Evolutionary conservation across 2,329 filamentous ascomycete genomes (phyloP).

Genomic region (Paraphaeosphaeria sporulosa): DNA sequence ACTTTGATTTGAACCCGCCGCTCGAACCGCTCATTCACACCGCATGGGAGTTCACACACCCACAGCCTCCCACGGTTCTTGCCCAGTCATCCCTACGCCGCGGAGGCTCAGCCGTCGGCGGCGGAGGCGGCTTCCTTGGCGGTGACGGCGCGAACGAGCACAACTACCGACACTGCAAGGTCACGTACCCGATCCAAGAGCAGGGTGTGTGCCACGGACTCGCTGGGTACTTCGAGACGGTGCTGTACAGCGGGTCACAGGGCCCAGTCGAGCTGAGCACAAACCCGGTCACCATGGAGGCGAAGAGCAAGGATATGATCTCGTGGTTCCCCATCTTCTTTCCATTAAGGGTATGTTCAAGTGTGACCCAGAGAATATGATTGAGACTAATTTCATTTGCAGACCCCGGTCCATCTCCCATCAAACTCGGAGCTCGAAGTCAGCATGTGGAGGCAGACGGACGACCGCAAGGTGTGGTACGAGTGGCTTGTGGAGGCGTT

Average conservation of each 20-base stretch:
- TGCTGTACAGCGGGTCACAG: constrained; percentile 73
- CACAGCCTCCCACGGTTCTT: constrained; percentile 68
- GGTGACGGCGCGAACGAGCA: constrained; percentile 88
- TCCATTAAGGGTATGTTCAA: constrained; percentile 77
- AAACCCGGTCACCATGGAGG: constrained; percentile 88
- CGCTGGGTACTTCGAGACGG: constrained; percentile 94
- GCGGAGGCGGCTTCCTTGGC: constrained; percentile 75
- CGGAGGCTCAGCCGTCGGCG: constrained; percentile 70
- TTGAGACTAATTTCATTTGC: background rate
- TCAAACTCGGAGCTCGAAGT: constrained; percentile 85
- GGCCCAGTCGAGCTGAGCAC: constrained; percentile 85
- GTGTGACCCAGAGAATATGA: background rate
- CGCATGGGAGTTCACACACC: constrained; percentile 83
- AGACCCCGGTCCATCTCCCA: constrained; percentile 87
- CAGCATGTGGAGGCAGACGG: constrained; percentile 95
- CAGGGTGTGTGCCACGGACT: constrained; percentile 89
- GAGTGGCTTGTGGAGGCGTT: constrained; percentile 96
- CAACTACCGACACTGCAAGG: constrained; percentile 80
- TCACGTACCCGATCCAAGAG: constrained; percentile 79
- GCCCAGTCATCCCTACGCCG: constrained; percentile 63
- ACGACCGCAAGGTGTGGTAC: constrained; percentile 97
- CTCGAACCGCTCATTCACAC: constrained; percentile 67
- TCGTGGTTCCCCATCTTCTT: constrained; percentile 99
- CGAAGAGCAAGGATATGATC: constrained; percentile 97
- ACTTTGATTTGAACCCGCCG: constrained; percentile 42